phyloP scores from a whole-genome alignment of 768 basidiomycete species.

The Boletales sp. region DNA sequence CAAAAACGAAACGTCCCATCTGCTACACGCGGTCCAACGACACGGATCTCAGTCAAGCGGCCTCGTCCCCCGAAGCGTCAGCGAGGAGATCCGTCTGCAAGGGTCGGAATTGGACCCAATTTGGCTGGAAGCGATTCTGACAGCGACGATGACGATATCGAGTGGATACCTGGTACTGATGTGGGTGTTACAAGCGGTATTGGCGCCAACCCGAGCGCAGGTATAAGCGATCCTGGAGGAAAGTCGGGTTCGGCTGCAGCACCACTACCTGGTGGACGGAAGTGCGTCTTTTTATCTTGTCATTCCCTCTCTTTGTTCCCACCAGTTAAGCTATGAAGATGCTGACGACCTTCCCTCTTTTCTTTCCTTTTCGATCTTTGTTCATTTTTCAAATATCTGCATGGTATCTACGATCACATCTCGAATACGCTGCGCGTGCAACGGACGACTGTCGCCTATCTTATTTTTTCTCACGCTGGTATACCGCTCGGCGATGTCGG shows the following conservation, averaged over 20 bases:
- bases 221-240: not conserved
- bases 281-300: conserved; percentile 20
- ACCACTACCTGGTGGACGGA: conserved; percentile 19
- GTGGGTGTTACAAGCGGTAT: not conserved
- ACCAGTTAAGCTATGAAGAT: not conserved
- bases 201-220: not conserved
- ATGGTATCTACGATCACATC: not conserved
- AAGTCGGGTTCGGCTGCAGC: conserved; percentile 5
- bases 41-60: conserved; percentile 17
- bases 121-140: conserved; percentile 26
- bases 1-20: not conserved
- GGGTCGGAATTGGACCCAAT: not conserved
- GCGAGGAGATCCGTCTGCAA: conserved; percentile 4
- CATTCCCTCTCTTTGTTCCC: not conserved
- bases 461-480: no score
- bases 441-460: no score
- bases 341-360: conserved; percentile 9
- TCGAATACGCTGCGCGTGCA: not conserved
- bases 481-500: not conserved
- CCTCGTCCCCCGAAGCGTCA: conserved; percentile 22
- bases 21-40: not conserved
- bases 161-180: conserved; percentile 17
- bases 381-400: not conserved
- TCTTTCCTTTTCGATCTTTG: not conserved
- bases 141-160: conserved; percentile 30